These are phyloP conservation scores for Bryoglossum gracile DNA, from an alignment of 495 filamentous ascomycete genomes.

Conservation along the genomic window DNA sequence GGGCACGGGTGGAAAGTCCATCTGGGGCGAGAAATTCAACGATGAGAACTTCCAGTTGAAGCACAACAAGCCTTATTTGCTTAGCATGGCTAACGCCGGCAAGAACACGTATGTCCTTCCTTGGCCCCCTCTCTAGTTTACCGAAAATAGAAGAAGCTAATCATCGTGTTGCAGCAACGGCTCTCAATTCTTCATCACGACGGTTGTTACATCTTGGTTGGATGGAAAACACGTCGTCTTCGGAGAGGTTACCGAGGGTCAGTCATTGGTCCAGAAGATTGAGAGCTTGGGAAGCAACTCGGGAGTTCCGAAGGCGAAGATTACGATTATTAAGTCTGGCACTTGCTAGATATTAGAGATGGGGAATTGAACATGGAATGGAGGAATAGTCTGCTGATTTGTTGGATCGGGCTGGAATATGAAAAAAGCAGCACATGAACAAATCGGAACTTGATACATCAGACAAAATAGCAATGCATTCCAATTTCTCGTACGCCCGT, in stretches of 20 bases:
- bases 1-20: conserved; percentile 81
- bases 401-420: no score
- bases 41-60: conserved; percentile 70
- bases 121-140: conserved; percentile 2
- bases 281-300: conserved; percentile 60
- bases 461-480: no score
- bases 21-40: conserved; percentile 78
- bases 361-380: no score
- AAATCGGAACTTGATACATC: no score
- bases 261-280: conserved; percentile 63
- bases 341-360: conserved; percentile 46
- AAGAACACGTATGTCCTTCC: conserved; percentile 57
- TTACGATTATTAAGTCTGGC: conserved; percentile 59
- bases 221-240: conserved; percentile 79
- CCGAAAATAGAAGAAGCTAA: conserved; percentile 22
- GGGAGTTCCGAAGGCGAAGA: conserved; percentile 54
- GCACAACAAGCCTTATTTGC: conserved; percentile 55
- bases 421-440: no score
- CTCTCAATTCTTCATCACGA: conserved; percentile 75
- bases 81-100: conserved; percentile 81
- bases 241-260: conserved; percentile 60
- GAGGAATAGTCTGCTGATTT: no score
- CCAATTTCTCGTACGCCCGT: no score
- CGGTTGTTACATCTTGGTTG: conserved; percentile 63
- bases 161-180: conserved; percentile 51